phyloP scores from a whole-genome alignment of 495 filamentous ascomycete species.

The Podospora appendiculata region DNA sequence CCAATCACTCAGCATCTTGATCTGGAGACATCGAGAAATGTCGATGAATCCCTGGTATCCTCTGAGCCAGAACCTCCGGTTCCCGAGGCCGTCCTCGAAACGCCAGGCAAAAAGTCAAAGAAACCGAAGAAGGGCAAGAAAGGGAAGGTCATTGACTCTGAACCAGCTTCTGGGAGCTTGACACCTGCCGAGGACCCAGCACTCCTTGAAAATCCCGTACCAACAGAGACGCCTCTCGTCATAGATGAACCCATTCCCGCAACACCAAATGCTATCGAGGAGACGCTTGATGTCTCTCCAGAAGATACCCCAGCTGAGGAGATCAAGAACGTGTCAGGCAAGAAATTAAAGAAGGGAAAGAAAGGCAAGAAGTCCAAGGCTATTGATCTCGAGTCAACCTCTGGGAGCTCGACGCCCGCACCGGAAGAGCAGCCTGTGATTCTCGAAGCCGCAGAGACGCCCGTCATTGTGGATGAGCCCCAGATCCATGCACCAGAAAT shows the following conservation, averaged over 20 bases:
- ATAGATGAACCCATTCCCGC: not conserved
- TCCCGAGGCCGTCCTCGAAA: not conserved
- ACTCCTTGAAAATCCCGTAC: not conserved
- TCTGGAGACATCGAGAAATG: conserved; percentile 4
- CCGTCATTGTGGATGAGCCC: too few relatives aligned
- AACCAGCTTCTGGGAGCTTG: not conserved
- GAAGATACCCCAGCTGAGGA: not conserved
- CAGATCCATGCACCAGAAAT: too few relatives aligned
- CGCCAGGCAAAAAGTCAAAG: conserved; percentile 15
- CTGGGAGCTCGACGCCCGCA: conserved; percentile 1
- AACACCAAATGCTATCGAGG: not conserved
- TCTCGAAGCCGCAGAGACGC: too few relatives aligned
- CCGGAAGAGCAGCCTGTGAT: too few relatives aligned
- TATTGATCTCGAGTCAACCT: conserved; percentile 7
- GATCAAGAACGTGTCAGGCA: not conserved
- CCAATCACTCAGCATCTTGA: too few relatives aligned
- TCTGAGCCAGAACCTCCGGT: too few relatives aligned
- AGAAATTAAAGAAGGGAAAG: conserved; percentile 20
- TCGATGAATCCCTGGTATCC: too few relatives aligned
- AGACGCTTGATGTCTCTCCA: not conserved
- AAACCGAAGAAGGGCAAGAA: conserved; percentile 12
- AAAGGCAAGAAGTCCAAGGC: conserved; percentile 19
- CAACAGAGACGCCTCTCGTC: not conserved
- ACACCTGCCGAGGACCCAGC: not conserved
- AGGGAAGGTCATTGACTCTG: conserved; percentile 1